Percentiles rank a stretch among this genome's conserved stretches.
phyloP scores from a whole-genome alignment of 140 eudicot genomes.

The Anethum foeniculum region DNA sequence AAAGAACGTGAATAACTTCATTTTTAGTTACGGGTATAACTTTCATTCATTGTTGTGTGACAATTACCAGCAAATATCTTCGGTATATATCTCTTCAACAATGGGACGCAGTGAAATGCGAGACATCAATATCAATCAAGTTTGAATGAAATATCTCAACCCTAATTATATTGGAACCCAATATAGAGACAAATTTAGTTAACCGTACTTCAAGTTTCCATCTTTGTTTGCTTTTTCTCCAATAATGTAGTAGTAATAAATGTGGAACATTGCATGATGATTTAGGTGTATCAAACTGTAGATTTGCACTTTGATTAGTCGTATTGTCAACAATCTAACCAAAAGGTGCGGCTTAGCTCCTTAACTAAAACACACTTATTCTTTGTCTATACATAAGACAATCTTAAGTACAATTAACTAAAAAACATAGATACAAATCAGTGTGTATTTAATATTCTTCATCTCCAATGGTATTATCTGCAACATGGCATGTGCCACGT shows the following conservation, averaged over 20 bases:
- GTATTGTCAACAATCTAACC: neutral
- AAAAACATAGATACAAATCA: neutral
- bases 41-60: neutral
- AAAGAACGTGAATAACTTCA: neutral
- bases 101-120: neutral
- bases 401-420: neutral
- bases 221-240: neutral
- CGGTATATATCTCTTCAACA: neutral
- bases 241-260: neutral
- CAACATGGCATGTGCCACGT: conserved; percentile 8
- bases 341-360: neutral
- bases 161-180: neutral
- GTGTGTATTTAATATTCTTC: neutral
- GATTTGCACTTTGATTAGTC: neutral
- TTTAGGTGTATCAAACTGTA: neutral
- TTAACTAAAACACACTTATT: neutral
- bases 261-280: neutral
- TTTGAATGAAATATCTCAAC: neutral
- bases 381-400: neutral
- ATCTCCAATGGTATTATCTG: neutral
- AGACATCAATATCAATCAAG: neutral
- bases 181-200: neutral
- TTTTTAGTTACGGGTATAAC: neutral
- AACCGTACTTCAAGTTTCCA: neutral
- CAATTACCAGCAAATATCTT: neutral